These are phyloP conservation scores for Pseudonitzschia multiseries DNA, from an alignment of 108 stramenopile genomes.

Conservation along the genomic window DNA sequence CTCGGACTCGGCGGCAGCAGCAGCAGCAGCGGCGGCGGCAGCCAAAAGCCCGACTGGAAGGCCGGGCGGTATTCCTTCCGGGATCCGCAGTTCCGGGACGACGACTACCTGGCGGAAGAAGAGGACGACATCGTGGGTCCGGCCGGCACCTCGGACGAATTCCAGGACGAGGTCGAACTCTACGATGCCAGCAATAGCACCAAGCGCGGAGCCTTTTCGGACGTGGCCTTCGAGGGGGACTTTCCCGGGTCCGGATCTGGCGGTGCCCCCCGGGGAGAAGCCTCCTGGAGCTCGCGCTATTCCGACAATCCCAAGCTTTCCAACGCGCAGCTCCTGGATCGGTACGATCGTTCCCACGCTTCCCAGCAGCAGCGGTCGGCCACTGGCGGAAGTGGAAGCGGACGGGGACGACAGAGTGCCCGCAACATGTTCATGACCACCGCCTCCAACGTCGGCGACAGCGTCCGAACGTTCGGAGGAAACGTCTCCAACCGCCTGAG, in stretches of 20 bases:
- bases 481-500: background rate
- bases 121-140: conserved; percentile 22
- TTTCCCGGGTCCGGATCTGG: conserved; percentile 11
- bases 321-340: conserved; percentile 27
- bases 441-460: conserved; percentile 16
- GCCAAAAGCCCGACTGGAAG: conserved; percentile 8
- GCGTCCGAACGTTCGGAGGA: background rate
- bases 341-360: conserved; percentile 19
- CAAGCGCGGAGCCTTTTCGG: background rate
- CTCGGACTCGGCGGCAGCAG: conserved; percentile 12
- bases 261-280: background rate
- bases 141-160: background rate
- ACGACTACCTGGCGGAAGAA: conserved; percentile 27
- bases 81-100: conserved; percentile 32
- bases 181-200: conserved; percentile 12
- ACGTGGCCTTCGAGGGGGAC: conserved; percentile 28
- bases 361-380: conserved; percentile 8
- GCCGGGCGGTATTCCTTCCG: conserved; percentile 28
- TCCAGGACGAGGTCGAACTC: conserved; percentile 3
- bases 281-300: conserved; percentile 65
- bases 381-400: no score
- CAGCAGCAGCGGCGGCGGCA: background rate
- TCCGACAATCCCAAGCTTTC: conserved; percentile 24
- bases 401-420: conserved; percentile 12
- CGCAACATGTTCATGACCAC: conserved; percentile 35